A percentile compares a stretch with the other conserved stretches of the same genome.
Evolutionary conservation across 2,329 filamentous ascomycete genomes (phyloP).

Genomic region (Trichoderma pleuroti): DNA sequence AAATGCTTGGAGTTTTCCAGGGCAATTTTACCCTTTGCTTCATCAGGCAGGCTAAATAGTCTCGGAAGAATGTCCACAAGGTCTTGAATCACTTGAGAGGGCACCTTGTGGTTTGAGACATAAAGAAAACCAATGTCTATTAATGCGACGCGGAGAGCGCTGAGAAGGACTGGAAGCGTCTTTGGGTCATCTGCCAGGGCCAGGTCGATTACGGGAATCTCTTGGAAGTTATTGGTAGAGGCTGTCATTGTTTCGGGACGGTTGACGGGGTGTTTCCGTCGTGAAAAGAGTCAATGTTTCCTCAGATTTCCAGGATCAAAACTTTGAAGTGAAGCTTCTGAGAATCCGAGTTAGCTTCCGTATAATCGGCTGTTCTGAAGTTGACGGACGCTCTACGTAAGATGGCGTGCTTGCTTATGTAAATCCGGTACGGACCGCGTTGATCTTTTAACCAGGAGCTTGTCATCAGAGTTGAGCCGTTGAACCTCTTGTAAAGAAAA

Average conservation of each 20-base stretch:
- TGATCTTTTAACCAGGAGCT: not conserved
- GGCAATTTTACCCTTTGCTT: slow-evolving; percentile 39
- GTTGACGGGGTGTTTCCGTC: not conserved
- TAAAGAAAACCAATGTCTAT: slow-evolving; percentile 53
- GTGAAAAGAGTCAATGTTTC: not conserved
- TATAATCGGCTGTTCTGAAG: not conserved
- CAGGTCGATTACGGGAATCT: slow-evolving; percentile 50
- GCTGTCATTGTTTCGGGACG: not conserved
- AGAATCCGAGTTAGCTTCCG: not conserved
- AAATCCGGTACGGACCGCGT: not conserved
- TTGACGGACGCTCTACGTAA: not conserved
- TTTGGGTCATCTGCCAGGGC: slow-evolving; percentile 37
- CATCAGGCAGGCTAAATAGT: slow-evolving; percentile 41
- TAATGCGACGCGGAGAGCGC: slow-evolving; percentile 44
- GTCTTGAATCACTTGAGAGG: slow-evolving; percentile 32
- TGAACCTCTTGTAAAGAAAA: not conserved
- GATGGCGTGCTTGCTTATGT: slow-evolving; percentile 2
- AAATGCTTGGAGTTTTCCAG: slow-evolving; percentile 57
- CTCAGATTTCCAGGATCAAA: not conserved
- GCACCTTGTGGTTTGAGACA: slow-evolving; percentile 47
- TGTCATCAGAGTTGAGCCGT: not conserved
- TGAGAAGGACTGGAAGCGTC: slow-evolving; percentile 37
- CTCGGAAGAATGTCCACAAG: slow-evolving; percentile 40
- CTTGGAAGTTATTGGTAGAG: slow-evolving; percentile 28
- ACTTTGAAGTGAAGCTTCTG: not conserved